Conservation (phyloP, 164 flowering plant species). For the Akebia trifoliata region DNA sequence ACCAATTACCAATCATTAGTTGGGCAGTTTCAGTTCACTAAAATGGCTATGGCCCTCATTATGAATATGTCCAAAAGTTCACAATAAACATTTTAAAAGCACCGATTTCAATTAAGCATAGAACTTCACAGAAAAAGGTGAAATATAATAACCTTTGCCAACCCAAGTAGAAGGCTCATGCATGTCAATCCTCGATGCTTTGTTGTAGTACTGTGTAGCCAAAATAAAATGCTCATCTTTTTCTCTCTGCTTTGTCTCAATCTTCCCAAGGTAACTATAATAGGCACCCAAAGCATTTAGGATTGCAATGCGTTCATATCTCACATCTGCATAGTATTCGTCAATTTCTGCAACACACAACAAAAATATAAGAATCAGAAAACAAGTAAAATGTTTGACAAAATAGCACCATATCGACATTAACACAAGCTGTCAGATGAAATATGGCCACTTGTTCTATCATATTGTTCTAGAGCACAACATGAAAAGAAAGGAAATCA, state of each 20-base stretch:
- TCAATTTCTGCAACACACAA: slow-evolving; percentile 68
- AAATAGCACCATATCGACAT: too few relatives aligned
- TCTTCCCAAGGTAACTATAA: slow-evolving; percentile 84
- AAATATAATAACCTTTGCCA: slow-evolving; percentile 70
- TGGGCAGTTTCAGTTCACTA: too few relatives aligned
- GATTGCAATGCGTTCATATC: slow-evolving; percentile 90
- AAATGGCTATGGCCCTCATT: too few relatives aligned
- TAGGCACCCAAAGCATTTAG: slow-evolving; percentile 94
- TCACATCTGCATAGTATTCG: slow-evolving; percentile 93
- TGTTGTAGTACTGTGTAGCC: slow-evolving; percentile 86
- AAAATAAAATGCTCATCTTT: slow-evolving; percentile 80
- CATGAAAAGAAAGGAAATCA: background rate
- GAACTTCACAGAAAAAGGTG: background rate
- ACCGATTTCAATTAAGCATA: background rate
- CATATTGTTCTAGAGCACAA: background rate
- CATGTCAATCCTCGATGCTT: slow-evolving; percentile 92
- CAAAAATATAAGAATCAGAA: slow-evolving; percentile 5
- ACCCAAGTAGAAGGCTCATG: slow-evolving; percentile 98
- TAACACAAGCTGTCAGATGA: too few relatives aligned
- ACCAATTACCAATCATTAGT: too few relatives aligned
- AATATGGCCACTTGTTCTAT: background rate
- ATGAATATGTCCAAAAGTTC: background rate
- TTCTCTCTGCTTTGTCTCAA: slow-evolving; percentile 79
- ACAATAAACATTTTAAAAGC: background rate
- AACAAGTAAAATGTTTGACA: background rate